Conservation (phyloP, 495 filamentous ascomycete genomes). For the Neurospora sp. region DNA sequence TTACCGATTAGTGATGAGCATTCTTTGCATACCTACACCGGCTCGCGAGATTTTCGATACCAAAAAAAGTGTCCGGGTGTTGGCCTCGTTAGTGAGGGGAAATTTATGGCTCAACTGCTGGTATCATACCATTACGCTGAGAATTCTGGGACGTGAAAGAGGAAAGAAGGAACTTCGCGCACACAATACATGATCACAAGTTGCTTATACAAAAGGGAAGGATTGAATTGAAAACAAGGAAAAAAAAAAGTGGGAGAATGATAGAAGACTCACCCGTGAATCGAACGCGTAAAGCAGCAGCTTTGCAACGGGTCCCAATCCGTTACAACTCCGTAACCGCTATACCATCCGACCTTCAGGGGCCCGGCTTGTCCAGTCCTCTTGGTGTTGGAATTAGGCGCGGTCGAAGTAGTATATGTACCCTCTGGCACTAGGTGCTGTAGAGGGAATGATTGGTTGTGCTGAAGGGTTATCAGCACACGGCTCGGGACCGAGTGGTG, state of each 20-base stretch:
- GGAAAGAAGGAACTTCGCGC: background rate
- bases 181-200: background rate
- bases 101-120: background rate
- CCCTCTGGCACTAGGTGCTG: background rate
- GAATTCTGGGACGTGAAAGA: background rate
- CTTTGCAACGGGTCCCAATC: background rate
- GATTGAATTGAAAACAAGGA: background rate
- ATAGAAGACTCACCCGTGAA: background rate
- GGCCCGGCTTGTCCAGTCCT: background rate
- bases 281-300: background rate
- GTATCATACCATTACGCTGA: background rate
- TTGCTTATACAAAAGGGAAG: background rate
- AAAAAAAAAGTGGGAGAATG: background rate
- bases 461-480: background rate
- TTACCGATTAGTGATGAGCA: background rate
- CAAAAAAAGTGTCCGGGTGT: background rate
- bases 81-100: background rate
- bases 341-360: background rate
- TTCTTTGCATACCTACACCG: background rate
- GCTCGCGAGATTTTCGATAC: background rate
- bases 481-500: background rate
- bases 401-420: background rate
- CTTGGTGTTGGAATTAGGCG: background rate
- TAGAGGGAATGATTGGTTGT: background rate
- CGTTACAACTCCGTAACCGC: background rate